Evolutionary conservation across 495 filamentous ascomycete genomes (phyloP).

Genomic region (Aspergillus ostianus): DNA sequence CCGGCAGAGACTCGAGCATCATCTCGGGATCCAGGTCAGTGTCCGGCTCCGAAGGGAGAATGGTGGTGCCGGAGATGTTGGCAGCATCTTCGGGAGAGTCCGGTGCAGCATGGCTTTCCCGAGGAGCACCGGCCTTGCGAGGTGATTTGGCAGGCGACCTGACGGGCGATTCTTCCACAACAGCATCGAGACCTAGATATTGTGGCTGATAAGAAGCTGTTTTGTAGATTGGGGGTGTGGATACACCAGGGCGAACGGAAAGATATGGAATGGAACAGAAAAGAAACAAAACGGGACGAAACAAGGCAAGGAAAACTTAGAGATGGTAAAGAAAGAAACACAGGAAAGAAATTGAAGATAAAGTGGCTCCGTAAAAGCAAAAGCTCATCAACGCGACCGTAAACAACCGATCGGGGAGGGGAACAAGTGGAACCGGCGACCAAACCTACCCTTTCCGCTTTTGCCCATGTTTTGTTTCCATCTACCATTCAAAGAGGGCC

Average conservation of each 20-base stretch:
- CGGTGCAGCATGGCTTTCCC: constrained; percentile 16
- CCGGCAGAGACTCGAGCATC: constrained; percentile 36
- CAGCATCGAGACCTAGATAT: constrained; percentile 13
- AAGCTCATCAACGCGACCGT: background rate
- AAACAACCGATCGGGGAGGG: background rate
- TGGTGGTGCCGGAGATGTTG: constrained; percentile 44
- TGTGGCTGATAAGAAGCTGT: background rate
- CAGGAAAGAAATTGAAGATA: background rate
- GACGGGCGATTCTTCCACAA: constrained; percentile 22
- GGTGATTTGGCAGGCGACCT: constrained; percentile 10
- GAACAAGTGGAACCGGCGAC: background rate
- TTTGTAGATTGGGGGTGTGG: background rate
- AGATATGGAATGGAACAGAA: background rate
- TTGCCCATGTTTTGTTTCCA: constrained; percentile 1
- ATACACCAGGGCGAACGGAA: background rate
- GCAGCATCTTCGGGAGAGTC: constrained; percentile 35
- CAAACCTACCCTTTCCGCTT: background rate
- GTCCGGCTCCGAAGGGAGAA: constrained; percentile 31
- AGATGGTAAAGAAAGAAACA: background rate
- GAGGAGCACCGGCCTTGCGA: constrained; percentile 4
- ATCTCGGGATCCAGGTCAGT: constrained; percentile 24
- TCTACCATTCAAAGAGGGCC: constrained; percentile 1
- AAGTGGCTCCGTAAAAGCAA: background rate
- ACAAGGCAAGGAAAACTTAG: background rate
- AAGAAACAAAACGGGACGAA: background rate